Evolutionary conservation across 306 rosid species (phyloP).

Genomic region (Dalbergia cultrata): DNA sequence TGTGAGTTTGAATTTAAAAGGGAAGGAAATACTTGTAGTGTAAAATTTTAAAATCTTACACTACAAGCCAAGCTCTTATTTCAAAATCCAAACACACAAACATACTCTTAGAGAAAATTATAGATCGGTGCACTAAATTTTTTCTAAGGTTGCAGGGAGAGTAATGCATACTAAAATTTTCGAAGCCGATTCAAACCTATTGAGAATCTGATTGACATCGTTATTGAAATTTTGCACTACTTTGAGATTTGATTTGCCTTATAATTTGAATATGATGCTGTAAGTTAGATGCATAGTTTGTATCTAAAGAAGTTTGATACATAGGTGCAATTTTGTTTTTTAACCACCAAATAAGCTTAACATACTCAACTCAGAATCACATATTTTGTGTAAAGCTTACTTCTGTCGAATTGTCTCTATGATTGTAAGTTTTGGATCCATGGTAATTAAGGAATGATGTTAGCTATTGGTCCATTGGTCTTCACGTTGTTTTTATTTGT

Average conservation of each 20-base stretch:
- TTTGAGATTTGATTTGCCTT: background rate
- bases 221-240: slow-evolving; percentile 2
- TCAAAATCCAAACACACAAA: too few relatives aligned
- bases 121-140: background rate
- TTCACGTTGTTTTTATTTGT: background rate
- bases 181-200: background rate
- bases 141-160: background rate
- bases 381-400: background rate
- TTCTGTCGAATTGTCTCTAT: slow-evolving; percentile 1
- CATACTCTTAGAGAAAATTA: background rate
- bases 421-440: slow-evolving; percentile 2
- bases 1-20: too few relatives aligned
- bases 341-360: background rate
- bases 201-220: slow-evolving; percentile 17
- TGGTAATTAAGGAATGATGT: background rate
- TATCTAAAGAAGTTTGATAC: background rate
- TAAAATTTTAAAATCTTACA: too few relatives aligned
- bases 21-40: too few relatives aligned
- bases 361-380: background rate
- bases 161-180: slow-evolving; percentile 18
- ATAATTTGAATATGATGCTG: background rate
- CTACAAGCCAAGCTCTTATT: too few relatives aligned
- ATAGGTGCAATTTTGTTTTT: background rate
- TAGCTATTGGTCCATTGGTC: slow-evolving; percentile 3
- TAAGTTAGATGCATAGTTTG: slow-evolving; percentile 5